phyloP scores from a whole-genome alignment of 352 stramenopile genomes.

The Pythium myriotylum region DNA sequence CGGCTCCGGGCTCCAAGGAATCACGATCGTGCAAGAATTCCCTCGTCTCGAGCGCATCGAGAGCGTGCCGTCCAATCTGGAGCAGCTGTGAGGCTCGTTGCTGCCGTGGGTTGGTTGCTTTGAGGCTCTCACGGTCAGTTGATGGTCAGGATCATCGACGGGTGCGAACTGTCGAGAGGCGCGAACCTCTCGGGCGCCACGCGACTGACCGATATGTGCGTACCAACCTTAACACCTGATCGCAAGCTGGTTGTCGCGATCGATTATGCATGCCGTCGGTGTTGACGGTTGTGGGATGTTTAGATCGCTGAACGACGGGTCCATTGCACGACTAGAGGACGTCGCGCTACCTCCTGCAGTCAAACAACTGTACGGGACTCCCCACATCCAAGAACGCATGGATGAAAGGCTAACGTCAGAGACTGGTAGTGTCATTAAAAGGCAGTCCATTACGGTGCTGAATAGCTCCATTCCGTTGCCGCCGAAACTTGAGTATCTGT shows the following conservation, averaged over 20 bases:
- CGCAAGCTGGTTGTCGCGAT: too few relatives aligned
- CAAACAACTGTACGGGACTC: not conserved
- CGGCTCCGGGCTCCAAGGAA: too few relatives aligned
- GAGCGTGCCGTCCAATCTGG: not conserved
- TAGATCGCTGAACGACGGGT: not conserved
- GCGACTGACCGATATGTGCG: not conserved
- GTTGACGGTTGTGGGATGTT: not conserved
- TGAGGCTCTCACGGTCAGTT: not conserved
- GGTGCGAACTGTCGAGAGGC: not conserved
- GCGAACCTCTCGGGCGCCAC: not conserved
- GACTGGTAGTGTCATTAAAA: too few relatives aligned
- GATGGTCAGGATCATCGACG: not conserved
- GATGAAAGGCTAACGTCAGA: too few relatives aligned
- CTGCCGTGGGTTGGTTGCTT: too few relatives aligned
- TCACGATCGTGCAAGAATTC: too few relatives aligned
- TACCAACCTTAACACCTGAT: not conserved
- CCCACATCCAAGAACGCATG: too few relatives aligned
- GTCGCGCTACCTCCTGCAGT: not conserved
- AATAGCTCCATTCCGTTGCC: too few relatives aligned
- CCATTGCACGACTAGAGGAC: not conserved
- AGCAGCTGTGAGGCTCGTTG: not conserved
- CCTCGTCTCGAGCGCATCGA: constrained; percentile 2
- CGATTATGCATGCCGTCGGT: too few relatives aligned
- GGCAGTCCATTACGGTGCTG: too few relatives aligned
- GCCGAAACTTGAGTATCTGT: too few relatives aligned